phyloP scores from a whole-genome alignment of 2,329 filamentous ascomycete genomes.

The Xenosphaeropsis pyriputrescens region DNA sequence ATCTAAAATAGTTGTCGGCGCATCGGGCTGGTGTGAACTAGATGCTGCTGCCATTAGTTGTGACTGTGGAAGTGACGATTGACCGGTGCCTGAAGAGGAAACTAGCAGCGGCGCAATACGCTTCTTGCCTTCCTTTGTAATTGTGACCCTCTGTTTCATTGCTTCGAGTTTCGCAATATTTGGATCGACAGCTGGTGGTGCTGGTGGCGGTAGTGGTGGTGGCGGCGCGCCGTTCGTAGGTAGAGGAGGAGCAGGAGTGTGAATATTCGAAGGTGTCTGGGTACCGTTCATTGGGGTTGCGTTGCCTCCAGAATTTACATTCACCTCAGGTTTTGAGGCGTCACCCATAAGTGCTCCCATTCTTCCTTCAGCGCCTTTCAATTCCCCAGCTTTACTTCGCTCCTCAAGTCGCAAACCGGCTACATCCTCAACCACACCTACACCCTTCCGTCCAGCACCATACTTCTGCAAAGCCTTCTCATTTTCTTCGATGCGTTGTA shows the following conservation, averaged over 20 bases:
- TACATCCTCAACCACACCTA: conserved; percentile 85
- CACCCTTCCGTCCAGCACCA: conserved; percentile 72
- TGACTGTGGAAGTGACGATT: conserved; percentile 79
- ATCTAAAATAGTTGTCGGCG: conserved; percentile 72
- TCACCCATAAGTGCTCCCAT: conserved; percentile 99
- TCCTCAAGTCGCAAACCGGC: conserved; percentile 80
- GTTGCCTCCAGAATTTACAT: conserved; percentile 11
- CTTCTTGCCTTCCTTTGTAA: conserved; percentile 96
- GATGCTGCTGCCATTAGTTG: conserved; percentile 69
- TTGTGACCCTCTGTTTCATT: conserved; percentile 81
- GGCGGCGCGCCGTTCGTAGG: conserved; percentile 3
- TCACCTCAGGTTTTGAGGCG: conserved; percentile 20
- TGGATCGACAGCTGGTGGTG: conserved; percentile 25
- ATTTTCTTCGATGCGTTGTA: conserved; percentile 75
- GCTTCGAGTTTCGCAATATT: conserved; percentile 46
- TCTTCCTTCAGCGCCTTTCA: conserved; percentile 77
- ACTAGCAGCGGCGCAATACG: conserved; percentile 84
- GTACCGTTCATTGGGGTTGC: conserved; percentile 19
- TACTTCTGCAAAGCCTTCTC: conserved; percentile 89
- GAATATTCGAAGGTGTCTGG: conserved; percentile 8
- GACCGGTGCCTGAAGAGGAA: conserved; percentile 73
- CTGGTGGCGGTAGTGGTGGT: conserved; percentile 21
- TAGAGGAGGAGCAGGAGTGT: conserved; percentile 5
- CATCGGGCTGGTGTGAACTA: conserved; percentile 50
- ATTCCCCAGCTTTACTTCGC: conserved; percentile 80